A percentile compares a stretch with the other conserved stretches of the same genome.
Conservation (phyloP, 495 filamentous ascomycete genomes). For the Xylaria acuta region DNA sequence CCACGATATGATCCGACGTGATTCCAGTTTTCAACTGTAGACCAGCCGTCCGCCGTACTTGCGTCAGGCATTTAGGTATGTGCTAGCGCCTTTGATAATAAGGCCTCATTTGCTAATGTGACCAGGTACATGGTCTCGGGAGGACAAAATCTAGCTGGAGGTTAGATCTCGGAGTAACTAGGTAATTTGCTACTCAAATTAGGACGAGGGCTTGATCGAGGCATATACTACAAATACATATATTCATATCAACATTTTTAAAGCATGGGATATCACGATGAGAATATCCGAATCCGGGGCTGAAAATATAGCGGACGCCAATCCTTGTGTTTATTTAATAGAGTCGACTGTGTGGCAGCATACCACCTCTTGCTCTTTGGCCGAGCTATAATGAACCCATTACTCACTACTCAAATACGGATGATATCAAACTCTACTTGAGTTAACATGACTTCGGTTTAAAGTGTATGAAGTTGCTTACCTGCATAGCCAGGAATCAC, state of each 20-base stretch:
- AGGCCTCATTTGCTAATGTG: not conserved
- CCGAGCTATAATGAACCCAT: not conserved
- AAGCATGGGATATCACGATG: not conserved
- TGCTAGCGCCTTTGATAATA: not conserved
- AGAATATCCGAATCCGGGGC: not conserved
- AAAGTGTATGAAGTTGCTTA: constrained; percentile 22
- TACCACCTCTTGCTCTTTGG: not conserved
- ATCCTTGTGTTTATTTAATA: not conserved
- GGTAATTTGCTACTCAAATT: not conserved
- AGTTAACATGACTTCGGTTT: constrained; percentile 12
- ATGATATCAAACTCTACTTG: not conserved
- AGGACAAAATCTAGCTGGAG: not conserved
- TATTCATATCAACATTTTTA: not conserved
- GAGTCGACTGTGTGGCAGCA: not conserved
- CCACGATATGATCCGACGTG: not conserved
- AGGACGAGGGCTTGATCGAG: not conserved
- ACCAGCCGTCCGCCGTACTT: too few relatives aligned
- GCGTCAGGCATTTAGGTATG: not conserved
- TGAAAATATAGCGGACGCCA: not conserved
- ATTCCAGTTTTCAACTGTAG: not conserved
- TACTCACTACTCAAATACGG: not conserved
- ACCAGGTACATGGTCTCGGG: not conserved
- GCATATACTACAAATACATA: not conserved
- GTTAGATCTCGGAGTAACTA: not conserved
- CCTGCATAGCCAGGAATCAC: constrained; percentile 33